These are phyloP conservation scores for Nemophila menziesii DNA, from an alignment of 257 asterid species.

Conservation along the genomic window DNA sequence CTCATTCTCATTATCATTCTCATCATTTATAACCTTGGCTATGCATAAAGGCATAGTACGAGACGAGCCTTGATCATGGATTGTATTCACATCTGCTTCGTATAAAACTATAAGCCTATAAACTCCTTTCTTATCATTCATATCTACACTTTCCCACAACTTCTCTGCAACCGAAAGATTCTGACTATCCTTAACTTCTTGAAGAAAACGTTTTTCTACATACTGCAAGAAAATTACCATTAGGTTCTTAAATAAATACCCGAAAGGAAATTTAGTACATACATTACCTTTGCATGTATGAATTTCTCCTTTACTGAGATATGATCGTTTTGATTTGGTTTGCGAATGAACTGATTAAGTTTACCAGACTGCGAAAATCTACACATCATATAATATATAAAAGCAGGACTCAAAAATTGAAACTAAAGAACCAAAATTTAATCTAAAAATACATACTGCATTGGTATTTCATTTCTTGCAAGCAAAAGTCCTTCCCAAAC, in stretches of 20 bases:
- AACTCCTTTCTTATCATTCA: slow-evolving; percentile 64
- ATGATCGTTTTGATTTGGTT: slow-evolving; percentile 66
- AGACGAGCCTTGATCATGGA: slow-evolving; percentile 44
- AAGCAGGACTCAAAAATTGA: not conserved
- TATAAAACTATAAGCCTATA: slow-evolving; percentile 65
- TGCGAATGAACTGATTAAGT: slow-evolving; percentile 52
- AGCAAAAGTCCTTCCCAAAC: slow-evolving; percentile 77
- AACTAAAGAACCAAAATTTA: slow-evolving; percentile 1
- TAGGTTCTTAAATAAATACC: not conserved
- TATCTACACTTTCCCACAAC: slow-evolving; percentile 67
- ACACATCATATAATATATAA: slow-evolving; percentile 11
- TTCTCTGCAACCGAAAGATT: slow-evolving; percentile 55
- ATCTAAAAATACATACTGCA: slow-evolving; percentile 34
- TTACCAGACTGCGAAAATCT: slow-evolving; percentile 65
- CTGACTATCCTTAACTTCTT: slow-evolving; percentile 38
- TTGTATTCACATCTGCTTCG: slow-evolving; percentile 59
- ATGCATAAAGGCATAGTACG: slow-evolving; percentile 22
- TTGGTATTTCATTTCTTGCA: slow-evolving; percentile 81
- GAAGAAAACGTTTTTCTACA: slow-evolving; percentile 59
- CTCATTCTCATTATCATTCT: too few species aligned
- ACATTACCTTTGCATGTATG: slow-evolving; percentile 75
- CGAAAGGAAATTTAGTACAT: not conserved
- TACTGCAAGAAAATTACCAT: slow-evolving; percentile 35
- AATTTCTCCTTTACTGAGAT: slow-evolving; percentile 84
- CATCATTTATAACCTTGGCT: slow-evolving; percentile 26